Evolutionary conservation across 2,329 filamentous ascomycete genomes (phyloP).

Genomic region (Fusarium devonianum): DNA sequence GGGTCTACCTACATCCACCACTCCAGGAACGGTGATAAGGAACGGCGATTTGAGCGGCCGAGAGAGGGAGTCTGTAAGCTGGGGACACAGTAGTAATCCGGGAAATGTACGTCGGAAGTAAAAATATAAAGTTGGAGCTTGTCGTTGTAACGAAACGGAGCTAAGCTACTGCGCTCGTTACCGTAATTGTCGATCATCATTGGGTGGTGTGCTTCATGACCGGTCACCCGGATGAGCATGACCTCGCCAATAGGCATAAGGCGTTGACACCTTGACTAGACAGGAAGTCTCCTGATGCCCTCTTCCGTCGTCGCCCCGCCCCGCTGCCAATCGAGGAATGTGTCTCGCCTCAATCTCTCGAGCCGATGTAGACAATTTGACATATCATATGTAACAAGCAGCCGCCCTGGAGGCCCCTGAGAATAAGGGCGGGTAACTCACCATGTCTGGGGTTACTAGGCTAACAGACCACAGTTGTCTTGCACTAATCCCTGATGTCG

Average conservation of each 20-base stretch:
- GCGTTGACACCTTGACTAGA: slow-evolving; percentile 6
- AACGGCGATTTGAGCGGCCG: no score
- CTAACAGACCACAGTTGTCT: neutral
- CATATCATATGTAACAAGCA: slow-evolving; percentile 15
- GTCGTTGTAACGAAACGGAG: no score
- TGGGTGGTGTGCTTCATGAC: slow-evolving; percentile 16
- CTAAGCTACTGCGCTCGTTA: no score
- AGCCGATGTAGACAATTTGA: slow-evolving; percentile 11
- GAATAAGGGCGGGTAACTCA: neutral
- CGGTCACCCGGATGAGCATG: slow-evolving; percentile 14
- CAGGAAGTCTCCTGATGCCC: neutral
- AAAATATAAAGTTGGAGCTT: no score
- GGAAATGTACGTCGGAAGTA: no score
- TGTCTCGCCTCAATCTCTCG: neutral
- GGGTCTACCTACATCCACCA: no score
- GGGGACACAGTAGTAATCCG: no score
- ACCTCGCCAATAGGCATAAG: slow-evolving; percentile 2
- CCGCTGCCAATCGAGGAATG: neutral
- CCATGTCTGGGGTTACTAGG: neutral
- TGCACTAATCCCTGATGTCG: neutral
- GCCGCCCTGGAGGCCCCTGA: neutral
- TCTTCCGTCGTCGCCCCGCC: neutral
- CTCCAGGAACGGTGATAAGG: no score
- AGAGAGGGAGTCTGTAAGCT: no score
- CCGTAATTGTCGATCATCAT: slow-evolving; percentile 16